Evolutionary conservation across 352 stramenopile genomes (phyloP), one percentile per base, ranked within the genome.

Genomic region (Phytophthora lateralis): DNA sequence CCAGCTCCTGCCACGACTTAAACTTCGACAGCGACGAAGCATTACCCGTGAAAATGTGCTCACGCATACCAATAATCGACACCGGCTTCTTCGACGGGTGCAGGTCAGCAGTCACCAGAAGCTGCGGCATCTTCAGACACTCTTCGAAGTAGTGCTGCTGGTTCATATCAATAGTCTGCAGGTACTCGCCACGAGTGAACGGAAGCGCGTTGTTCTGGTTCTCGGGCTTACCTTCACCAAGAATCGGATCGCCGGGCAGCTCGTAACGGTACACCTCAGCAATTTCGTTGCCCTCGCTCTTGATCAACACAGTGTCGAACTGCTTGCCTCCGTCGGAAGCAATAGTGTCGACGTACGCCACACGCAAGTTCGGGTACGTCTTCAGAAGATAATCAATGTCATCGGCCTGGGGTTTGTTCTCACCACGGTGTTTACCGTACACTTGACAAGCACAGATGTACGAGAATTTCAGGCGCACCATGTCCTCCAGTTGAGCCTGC

Each of bases 101-200:
- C 39, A 71, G 38, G 34, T 89, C 81, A 37, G 80, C 79, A 4
- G 78, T 90, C 37, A 82, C 71, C n/a, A 93, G 63, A 41, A 90
- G 60, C 46, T 87, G 78, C 18, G 85, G 85, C 69, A 94, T 96
- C 64, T 95, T 96, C 27, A 96, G 66, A 53, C 80, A 88, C 71
- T 95, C 85, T 64, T 96, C 88, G 35, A 95, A 90, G 71, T 95
- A 95, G 53, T 91, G 82, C 57, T 96, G 85, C 60, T 96, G 88
- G 73, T 96, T 96, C 88, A 95, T 95, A 73, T 96, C 88, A 55
- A 96, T 96, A n/a, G 80, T 91, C 64, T 96, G 88, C 17, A 96
- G 63, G 55, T 85, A 93, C 60, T 96, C 88, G 7, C 88, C 88
- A 51, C 85, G 82, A 12, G 84, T 94, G 60, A 96, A 96, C 26